Evolutionary conservation across 176 grass and related monocot genomes (phyloP), one percentile per base, ranked within the genome.

Genomic region (Poa annua): DNA sequence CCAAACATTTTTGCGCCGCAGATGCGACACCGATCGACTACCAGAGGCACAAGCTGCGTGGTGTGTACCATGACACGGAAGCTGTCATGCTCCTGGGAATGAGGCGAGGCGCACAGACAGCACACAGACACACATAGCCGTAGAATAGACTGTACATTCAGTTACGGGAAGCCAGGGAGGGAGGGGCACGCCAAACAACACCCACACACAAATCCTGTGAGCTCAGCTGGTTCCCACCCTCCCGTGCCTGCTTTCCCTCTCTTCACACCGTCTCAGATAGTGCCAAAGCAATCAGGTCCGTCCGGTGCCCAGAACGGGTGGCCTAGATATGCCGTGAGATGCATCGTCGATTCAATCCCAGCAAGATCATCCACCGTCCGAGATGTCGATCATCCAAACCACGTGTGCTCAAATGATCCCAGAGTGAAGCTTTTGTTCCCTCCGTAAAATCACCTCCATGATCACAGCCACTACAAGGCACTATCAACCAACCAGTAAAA

Each of bases 171-270:
- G 54, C 24, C 29, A 8, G 29, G 3, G 13, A 4, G 41, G 35
- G 32, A 1, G 1, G 32, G 38, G 36, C 8, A 36, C 8, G 63
- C 82, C 81, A 44, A 22, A 57, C 70, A 26, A 54, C 66, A 79
- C 84, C 56, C 79, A 79, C 84, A 65, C 84, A 56, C 80, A 45
- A 74, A 86, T 66, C 88, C 39, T 84, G 74, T 84, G 80, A 39
- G 29, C 41, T 10, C 67, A 16, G 22, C 44, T 26, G 41, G 70
- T 63, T 45, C 52, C 3, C 55, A 19, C 1, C 10, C 19, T 24
- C 3, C 8, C 5, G 9, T 13, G 42, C 39, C 6, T 75, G 10
- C 26, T 11, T 50, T 50, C 48, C 14, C 48, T 16, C 48, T 48
- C 45, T 16, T 0, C 2, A 11, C 47, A 50, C 48, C 14, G 3